Evolutionary conservation across 768 basidiomycete genomes (phyloP).

Genomic region (Kwoniella bestiolae): DNA sequence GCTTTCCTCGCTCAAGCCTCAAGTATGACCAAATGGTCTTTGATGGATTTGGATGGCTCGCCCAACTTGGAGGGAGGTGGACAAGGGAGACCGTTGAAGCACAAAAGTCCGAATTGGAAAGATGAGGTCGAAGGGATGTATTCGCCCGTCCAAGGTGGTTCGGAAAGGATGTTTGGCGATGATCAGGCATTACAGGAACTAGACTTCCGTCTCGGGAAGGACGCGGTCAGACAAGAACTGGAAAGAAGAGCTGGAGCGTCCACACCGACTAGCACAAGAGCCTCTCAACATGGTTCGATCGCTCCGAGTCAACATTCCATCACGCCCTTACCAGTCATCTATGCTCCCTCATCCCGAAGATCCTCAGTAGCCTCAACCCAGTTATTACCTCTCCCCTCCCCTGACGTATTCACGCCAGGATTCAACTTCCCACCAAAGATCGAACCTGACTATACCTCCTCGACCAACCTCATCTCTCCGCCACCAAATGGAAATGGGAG

Average conservation of each 20-base stretch:
- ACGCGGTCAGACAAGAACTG: constrained; percentile 37
- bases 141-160: constrained; percentile 9
- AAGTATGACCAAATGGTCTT: constrained; percentile 42
- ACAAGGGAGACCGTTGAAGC: not conserved
- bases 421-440: constrained; percentile 39
- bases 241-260: constrained; percentile 24
- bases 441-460: constrained; percentile 14
- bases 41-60: constrained; percentile 22
- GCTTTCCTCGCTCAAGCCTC: constrained; percentile 34
- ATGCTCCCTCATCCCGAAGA: constrained; percentile 20
- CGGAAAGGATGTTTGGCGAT: constrained; percentile 26
- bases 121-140: constrained; percentile 7
- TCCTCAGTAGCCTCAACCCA: constrained; percentile 13
- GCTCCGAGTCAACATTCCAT: not conserved
- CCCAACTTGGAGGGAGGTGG: not conserved
- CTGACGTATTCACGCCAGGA: constrained; percentile 42
- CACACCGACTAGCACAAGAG: constrained; percentile 4
- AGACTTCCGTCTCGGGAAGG: constrained; percentile 42
- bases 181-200: constrained; percentile 42
- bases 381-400: not conserved
- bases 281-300: constrained; percentile 6
- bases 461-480: constrained; percentile 1
- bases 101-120: constrained; percentile 1
- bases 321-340: constrained; percentile 19
- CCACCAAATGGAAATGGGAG: not conserved